Conservation (phyloP, 2,329 filamentous ascomycete genomes). For the Dactylonectria estremocensis region DNA sequence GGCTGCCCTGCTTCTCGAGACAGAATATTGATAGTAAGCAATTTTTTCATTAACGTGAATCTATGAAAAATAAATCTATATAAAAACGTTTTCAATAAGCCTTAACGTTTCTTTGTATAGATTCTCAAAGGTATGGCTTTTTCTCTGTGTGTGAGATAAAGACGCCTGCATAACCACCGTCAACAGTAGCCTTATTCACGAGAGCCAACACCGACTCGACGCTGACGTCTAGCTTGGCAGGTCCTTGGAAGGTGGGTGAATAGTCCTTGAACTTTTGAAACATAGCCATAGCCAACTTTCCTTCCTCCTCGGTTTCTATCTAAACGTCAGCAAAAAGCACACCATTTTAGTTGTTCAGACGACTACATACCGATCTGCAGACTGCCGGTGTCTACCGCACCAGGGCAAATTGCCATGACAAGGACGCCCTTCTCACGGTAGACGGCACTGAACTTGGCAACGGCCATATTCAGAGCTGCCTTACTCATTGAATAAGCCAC, state of each 20-base stretch:
- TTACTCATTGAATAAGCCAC: constrained; percentile 64
- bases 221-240: constrained; percentile 2
- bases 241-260: constrained; percentile 10
- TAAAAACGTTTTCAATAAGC: constrained; percentile 12
- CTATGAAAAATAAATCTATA: constrained; percentile 14
- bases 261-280: constrained; percentile 5
- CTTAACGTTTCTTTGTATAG: constrained; percentile 12
- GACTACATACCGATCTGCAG: constrained; percentile 9
- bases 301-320: constrained; percentile 11
- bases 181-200: constrained; percentile 13
- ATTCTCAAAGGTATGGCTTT: constrained; percentile 22
- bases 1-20: constrained; percentile 12
- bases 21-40: constrained; percentile 11
- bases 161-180: constrained; percentile 8
- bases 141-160: constrained; percentile 20
- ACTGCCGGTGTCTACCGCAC: constrained; percentile 9
- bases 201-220: constrained; percentile 13
- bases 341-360: constrained; percentile 11
- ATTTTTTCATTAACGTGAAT: constrained; percentile 14
- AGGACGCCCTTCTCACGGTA: constrained; percentile 15
- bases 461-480: constrained; percentile 66
- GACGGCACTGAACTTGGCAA: constrained; percentile 67
- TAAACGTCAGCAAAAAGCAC: constrained; percentile 11
- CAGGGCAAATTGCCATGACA: constrained; percentile 7
- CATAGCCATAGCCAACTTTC: constrained; percentile 11